Percentiles rank a stretch among this genome's conserved stretches.
These are phyloP conservation scores for Vigna radiata DNA, from an alignment of 306 rosid species.

Conservation along the genomic window DNA sequence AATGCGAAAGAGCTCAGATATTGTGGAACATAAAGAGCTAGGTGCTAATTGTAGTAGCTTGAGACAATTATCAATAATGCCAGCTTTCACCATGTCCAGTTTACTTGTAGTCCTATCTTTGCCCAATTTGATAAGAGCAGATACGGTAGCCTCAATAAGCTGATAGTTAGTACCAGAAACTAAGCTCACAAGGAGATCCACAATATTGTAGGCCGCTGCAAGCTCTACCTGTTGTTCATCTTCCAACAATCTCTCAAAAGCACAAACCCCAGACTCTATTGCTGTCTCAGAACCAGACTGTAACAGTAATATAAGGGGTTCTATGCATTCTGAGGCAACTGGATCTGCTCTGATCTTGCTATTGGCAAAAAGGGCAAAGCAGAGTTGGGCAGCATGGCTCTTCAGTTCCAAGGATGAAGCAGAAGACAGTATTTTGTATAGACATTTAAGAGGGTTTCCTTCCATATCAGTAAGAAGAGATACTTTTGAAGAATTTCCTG, in stretches of 20 bases:
- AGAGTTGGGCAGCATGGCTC: constrained; percentile 83
- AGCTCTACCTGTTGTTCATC: constrained; percentile 87
- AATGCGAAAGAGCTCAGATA: constrained; percentile 93
- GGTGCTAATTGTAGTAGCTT: constrained; percentile 78
- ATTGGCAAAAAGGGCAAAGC: constrained; percentile 70
- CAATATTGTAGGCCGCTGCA: constrained; percentile 72
- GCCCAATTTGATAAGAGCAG: constrained; percentile 85
- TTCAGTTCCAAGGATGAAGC: constrained; percentile 77
- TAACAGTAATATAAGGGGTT: constrained; percentile 81
- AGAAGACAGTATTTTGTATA: constrained; percentile 76
- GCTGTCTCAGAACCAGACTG: constrained; percentile 68
- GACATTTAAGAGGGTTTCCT: constrained; percentile 80
- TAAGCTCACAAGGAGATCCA: constrained; percentile 86
- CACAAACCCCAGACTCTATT: constrained; percentile 86
- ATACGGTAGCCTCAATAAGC: constrained; percentile 80
- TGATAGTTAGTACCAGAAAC: constrained; percentile 79
- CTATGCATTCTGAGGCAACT: constrained; percentile 72
- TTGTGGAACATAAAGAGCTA: constrained; percentile 89
- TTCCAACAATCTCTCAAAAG: constrained; percentile 89
- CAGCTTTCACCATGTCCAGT: constrained; percentile 87
- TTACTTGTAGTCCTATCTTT: constrained; percentile 87
- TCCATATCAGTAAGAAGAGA: constrained; percentile 73
- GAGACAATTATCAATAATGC: constrained; percentile 79
- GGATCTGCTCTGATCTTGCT: constrained; percentile 77
- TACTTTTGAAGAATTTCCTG: constrained; percentile 73